Evolutionary conservation across 2,329 filamentous ascomycete genomes (phyloP).

Genomic region (Clarireedia paspali): DNA sequence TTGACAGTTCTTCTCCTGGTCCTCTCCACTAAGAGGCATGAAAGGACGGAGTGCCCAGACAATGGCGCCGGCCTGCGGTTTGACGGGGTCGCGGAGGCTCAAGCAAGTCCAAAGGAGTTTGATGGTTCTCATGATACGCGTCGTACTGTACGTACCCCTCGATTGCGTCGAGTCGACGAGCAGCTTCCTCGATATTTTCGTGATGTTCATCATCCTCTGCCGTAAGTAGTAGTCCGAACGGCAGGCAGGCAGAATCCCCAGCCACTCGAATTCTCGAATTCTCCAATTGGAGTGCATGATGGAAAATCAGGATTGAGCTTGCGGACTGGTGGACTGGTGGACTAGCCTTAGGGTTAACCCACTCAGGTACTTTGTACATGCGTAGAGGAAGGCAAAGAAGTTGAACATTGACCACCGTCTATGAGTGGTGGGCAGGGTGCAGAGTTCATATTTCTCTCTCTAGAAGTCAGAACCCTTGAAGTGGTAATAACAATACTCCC

Average conservation of each 20-base stretch:
- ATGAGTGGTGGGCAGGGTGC: neutral
- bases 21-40: neutral
- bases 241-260: neutral
- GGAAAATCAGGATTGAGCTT: neutral
- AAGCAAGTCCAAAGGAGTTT: too few relatives aligned
- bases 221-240: neutral
- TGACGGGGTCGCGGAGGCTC: too few relatives aligned
- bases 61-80: neutral
- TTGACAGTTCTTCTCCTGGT: neutral
- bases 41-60: neutral
- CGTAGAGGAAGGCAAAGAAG: too few relatives aligned
- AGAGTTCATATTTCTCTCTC: neutral
- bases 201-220: neutral
- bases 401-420: too few relatives aligned
- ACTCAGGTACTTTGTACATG: neutral
- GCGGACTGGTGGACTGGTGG: too few relatives aligned
- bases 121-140: too few relatives aligned
- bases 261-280: slow-evolving; percentile 3
- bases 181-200: neutral
- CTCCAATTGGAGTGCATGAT: neutral
- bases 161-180: neutral
- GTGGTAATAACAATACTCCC: too few relatives aligned
- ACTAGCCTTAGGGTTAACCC: neutral
- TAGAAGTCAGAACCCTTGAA: neutral
- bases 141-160: too few relatives aligned